A percentile compares a stretch with the other conserved stretches of the same genome.
Evolutionary conservation across 331 rosid genomes (phyloP).

Genomic region (Rhamnella rubrinervis): DNA sequence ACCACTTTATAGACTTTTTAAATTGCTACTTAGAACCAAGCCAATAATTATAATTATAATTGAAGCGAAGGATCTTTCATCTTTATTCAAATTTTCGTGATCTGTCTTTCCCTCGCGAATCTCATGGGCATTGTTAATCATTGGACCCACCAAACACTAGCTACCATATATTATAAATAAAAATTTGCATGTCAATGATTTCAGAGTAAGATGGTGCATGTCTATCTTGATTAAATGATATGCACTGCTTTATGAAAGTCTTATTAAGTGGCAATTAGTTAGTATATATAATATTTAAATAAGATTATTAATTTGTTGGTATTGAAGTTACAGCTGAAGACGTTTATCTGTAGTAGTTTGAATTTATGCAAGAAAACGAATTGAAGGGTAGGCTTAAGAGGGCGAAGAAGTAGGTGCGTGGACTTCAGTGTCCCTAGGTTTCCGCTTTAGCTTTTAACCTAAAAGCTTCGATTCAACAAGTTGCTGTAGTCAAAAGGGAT

Average conservation of each 20-base stretch:
- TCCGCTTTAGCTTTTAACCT: conserved; percentile 81
- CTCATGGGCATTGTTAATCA: neutral
- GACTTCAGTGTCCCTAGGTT: conserved; percentile 68
- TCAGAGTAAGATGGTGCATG: conserved; percentile 36
- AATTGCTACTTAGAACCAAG: no score
- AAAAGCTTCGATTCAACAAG: conserved; percentile 62
- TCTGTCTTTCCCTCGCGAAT: conserved; percentile 48
- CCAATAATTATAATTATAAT: neutral
- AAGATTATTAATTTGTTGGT: conserved; percentile 14
- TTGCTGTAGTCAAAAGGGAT: conserved; percentile 42
- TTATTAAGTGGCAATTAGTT: conserved; percentile 34
- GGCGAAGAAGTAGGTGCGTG: conserved; percentile 55
- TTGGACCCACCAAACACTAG: conserved; percentile 53
- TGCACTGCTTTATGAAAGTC: conserved; percentile 52
- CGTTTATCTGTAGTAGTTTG: conserved; percentile 30
- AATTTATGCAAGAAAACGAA: conserved; percentile 16
- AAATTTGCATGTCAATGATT: conserved; percentile 52
- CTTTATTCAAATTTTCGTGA: conserved; percentile 31
- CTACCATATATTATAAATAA: conserved; percentile 5
- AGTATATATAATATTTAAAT: conserved; percentile 10
- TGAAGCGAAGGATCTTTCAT: neutral
- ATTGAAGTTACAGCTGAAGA: conserved; percentile 20
- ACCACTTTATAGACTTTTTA: no score
- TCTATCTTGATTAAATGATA: conserved; percentile 37
- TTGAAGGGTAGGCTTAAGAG: conserved; percentile 32